phyloP scores from a whole-genome alignment of 345 rosid genomes.

The Reutealis trisperma region DNA sequence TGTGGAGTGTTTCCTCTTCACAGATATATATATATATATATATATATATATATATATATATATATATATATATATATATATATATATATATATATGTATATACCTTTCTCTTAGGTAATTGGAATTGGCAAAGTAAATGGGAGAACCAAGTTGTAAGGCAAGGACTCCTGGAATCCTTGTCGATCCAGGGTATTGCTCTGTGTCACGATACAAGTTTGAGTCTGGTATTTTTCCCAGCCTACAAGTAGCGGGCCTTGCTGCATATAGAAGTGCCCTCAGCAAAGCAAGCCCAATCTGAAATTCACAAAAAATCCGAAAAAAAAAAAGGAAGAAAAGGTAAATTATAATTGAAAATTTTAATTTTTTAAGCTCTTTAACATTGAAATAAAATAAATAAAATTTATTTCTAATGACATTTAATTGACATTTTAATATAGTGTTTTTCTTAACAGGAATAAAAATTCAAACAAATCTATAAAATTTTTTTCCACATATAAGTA shows the following conservation, averaged over 20 bases:
- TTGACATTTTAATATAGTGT: too few species aligned
- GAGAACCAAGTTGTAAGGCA: constrained; percentile 79
- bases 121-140: constrained; percentile 76
- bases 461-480: too few species aligned
- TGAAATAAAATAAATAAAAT: background rate
- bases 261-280: constrained; percentile 60
- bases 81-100: too few species aligned
- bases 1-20: too few species aligned
- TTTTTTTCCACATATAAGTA: too few species aligned
- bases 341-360: background rate
- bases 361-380: too few species aligned
- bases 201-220: constrained; percentile 59
- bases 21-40: too few species aligned
- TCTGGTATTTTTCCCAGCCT: constrained; percentile 68
- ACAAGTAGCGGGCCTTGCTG: constrained; percentile 76
- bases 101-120: constrained; percentile 76
- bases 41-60: too few species aligned
- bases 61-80: too few species aligned
- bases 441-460: too few species aligned
- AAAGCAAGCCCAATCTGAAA: constrained; percentile 60
- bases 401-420: background rate
- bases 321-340: too few species aligned
- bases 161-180: constrained; percentile 48
- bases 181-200: constrained; percentile 64
- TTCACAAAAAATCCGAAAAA: background rate